Evolutionary conservation across 345 rosid genomes (phyloP), one percentile per base, ranked within the genome.

Genomic region (Populus tremula): DNA sequence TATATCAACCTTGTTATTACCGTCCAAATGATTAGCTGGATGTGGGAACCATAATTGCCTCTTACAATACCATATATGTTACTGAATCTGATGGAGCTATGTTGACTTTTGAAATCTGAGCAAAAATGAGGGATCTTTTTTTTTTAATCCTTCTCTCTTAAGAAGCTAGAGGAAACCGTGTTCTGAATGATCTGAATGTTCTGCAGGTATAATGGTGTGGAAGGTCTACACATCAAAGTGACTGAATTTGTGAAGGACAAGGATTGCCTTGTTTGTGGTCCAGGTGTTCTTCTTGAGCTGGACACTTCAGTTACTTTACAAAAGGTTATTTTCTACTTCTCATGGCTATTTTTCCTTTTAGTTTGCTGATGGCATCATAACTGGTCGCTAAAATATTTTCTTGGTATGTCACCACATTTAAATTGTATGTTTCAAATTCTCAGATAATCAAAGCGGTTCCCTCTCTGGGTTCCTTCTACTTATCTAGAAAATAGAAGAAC

Each of bases 211-310:
- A 92, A 92, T 73, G 99, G 99, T 4, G 94, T 87, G 78, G 96
- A 85, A 84, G 98, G 97, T 77, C 92, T 96, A 75, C 96, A 92
- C 83, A 85, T 89, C 76, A 82, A 93, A 87, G 99, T 90, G 74
- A 93, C 97, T 0, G 92, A 92, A 80, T 91, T 92, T 70, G 90
- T 71, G 88, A 92, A 5, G 82, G 90, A 91, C 82, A 87, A 85
- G 82, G 98, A 95, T 50, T 96, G 99, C 86, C 94, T 93, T 56
- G 96, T 89, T n/a, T 96, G 99, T 80, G 97, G 98, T 82, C 98
- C 99, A 7, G 97, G 96, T 35, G 87, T 93, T 81, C 94, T 90
- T 54, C 82, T 96, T 53, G 97, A 96, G 88, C 74, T 92, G 65
- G 97, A 92, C 76, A 78, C 86, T 72, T 79, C 97, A 49, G 83